A percentile compares a stretch with the other conserved stretches of the same genome.
Evolutionary conservation across 306 rosid genomes (phyloP).

Genomic region (Glycine latifolia): DNA sequence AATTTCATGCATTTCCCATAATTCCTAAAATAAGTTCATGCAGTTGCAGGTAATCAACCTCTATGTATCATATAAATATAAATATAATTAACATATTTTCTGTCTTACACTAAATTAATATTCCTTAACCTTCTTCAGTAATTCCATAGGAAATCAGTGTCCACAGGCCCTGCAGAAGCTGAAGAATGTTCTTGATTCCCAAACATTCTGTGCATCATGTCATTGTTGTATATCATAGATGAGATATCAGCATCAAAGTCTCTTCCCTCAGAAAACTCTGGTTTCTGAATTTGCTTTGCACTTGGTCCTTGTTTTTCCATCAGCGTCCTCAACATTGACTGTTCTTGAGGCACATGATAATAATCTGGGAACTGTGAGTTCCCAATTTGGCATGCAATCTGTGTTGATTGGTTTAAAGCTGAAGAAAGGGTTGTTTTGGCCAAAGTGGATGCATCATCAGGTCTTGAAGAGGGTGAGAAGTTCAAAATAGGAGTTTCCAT

Average conservation of each 20-base stretch:
- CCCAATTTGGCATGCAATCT: neutral
- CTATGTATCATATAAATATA: neutral
- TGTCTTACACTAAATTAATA: neutral
- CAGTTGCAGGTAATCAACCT: conserved; percentile 20
- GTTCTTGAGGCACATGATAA: conserved; percentile 48
- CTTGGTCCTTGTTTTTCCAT: conserved; percentile 48
- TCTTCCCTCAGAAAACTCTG: neutral
- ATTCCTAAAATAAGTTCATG: conserved; percentile 1
- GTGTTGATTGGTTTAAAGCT: neutral
- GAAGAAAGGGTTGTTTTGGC: neutral
- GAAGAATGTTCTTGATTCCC: conserved; percentile 55
- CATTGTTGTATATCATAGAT: conserved; percentile 36
- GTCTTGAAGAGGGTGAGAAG: too few relatives aligned
- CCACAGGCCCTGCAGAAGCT: conserved; percentile 51
- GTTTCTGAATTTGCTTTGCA: conserved; percentile 30
- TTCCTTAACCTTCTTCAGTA: conserved; percentile 32
- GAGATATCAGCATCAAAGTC: conserved; percentile 31
- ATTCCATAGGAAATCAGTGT: conserved; percentile 63
- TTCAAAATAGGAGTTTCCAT: conserved; percentile 15
- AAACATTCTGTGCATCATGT: conserved; percentile 30
- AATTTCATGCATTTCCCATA: conserved; percentile 18
- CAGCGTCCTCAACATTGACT: conserved; percentile 49
- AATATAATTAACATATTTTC: neutral
- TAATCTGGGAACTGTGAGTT: conserved; percentile 25
- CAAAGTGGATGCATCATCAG: conserved; percentile 10